These are phyloP conservation scores for Porcisia deanei DNA, from an alignment of 208 protist genomes.

Conservation along the genomic window DNA sequence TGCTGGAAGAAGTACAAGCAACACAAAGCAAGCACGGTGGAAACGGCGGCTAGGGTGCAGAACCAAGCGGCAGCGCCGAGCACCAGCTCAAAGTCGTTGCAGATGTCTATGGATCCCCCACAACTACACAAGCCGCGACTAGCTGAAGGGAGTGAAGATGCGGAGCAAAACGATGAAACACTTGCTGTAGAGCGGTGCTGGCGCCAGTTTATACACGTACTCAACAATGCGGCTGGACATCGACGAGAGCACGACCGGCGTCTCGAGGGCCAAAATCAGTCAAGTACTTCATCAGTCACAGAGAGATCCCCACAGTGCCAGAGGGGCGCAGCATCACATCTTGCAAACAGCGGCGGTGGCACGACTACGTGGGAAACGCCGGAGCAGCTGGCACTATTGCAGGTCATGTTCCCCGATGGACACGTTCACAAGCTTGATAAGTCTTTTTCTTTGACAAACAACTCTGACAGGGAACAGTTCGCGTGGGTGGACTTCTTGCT, in stretches of 20 bases:
- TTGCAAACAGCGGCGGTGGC: not conserved
- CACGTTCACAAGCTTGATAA: slow-evolving; percentile 5
- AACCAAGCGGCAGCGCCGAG: not conserved
- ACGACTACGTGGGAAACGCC: slow-evolving; percentile 27
- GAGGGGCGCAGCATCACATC: not conserved
- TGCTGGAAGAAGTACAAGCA: slow-evolving; percentile 46
- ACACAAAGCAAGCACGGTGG: slow-evolving; percentile 8
- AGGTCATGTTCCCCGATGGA: slow-evolving; percentile 15
- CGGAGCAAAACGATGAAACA: slow-evolving; percentile 9
- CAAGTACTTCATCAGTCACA: not conserved
- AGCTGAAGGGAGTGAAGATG: not conserved
- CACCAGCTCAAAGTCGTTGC: slow-evolving; percentile 3
- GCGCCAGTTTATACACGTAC: slow-evolving; percentile 24
- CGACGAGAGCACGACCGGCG: slow-evolving; percentile 15
- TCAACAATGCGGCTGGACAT: slow-evolving; percentile 23
- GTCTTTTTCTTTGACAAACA: slow-evolving; percentile 9
- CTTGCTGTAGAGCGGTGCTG: slow-evolving; percentile 26
- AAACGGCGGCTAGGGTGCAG: not conserved
- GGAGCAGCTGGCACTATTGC: slow-evolving; percentile 27
- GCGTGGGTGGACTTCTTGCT: slow-evolving; percentile 52
- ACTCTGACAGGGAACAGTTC: slow-evolving; percentile 3
- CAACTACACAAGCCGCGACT: not conserved
- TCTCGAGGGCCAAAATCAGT: slow-evolving; percentile 5
- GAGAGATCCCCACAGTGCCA: not conserved
- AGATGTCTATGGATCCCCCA: not conserved